Evolutionary conservation across 257 asterid genomes (phyloP).

Genomic region (Solanum neorickii): DNA sequence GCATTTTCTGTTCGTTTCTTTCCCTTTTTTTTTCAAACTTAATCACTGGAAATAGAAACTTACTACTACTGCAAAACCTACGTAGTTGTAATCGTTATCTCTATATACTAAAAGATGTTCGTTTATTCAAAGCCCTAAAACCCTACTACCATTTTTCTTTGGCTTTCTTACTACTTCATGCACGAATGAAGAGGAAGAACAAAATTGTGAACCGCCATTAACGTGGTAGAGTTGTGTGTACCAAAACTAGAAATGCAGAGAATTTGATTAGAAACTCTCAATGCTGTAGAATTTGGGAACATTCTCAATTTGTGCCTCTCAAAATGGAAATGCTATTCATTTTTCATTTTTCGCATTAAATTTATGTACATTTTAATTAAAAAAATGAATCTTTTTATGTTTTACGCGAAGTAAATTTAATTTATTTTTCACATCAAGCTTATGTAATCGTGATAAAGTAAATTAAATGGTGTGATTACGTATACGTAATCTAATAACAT

Average conservation of each 20-base stretch:
- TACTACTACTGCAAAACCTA: background rate
- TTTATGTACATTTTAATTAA: too few species aligned
- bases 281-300: background rate
- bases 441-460: rapidly evolving
- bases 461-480: rapidly evolving
- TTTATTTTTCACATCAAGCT: rapidly evolving
- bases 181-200: background rate
- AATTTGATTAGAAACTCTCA: background rate
- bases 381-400: too few species aligned
- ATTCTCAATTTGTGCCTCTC: background rate
- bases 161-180: background rate
- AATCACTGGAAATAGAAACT: background rate
- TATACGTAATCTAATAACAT: background rate
- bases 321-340: background rate
- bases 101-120: background rate
- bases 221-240: background rate
- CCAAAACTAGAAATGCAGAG: background rate
- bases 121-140: background rate
- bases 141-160: background rate
- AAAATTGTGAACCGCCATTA: background rate
- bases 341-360: too few species aligned
- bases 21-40: background rate
- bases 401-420: background rate
- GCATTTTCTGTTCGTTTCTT: background rate
- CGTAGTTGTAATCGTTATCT: background rate